These are phyloP conservation scores for Helianthus tuberosus DNA, from an alignment of 129 eudicot genomes.

Conservation along the genomic window DNA sequence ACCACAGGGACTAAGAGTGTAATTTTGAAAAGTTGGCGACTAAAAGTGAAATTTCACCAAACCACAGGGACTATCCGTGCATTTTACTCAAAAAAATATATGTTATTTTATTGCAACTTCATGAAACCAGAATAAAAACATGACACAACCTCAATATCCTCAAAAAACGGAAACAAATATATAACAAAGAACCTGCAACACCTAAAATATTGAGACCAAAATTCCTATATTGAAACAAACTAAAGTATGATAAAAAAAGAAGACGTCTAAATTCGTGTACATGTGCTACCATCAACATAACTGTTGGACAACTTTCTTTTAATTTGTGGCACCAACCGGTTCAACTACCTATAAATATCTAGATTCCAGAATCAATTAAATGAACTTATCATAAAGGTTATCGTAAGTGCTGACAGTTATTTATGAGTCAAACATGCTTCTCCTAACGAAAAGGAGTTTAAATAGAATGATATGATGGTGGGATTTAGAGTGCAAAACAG, in stretches of 20 bases:
- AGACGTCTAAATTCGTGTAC: background rate
- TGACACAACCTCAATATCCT: background rate
- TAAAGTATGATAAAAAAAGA: background rate
- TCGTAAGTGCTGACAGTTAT: background rate
- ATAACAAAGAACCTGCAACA: background rate
- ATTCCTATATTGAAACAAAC: background rate
- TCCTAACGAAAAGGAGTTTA: background rate
- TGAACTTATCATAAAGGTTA: background rate
- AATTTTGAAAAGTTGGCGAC: too few relatives aligned
- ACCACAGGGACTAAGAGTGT: too few relatives aligned
- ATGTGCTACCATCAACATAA: background rate
- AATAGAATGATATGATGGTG: background rate
- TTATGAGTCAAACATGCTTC: constrained; percentile 21
- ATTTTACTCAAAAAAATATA: too few relatives aligned
- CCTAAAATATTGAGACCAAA: background rate
- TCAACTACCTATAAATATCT: constrained; percentile 8
- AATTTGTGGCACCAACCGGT: constrained; percentile 5
- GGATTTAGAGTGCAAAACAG: background rate
- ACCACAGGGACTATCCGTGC: too few relatives aligned
- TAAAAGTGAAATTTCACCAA: too few relatives aligned
- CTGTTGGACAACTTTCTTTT: background rate
- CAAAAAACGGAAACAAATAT: constrained; percentile 6
- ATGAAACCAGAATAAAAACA: background rate
- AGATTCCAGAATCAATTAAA: constrained; percentile 1
- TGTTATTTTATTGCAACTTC: background rate